phyloP scores from a whole-genome alignment of 192 early-diverging fungal species.

The Geranomyces variabilis region DNA sequence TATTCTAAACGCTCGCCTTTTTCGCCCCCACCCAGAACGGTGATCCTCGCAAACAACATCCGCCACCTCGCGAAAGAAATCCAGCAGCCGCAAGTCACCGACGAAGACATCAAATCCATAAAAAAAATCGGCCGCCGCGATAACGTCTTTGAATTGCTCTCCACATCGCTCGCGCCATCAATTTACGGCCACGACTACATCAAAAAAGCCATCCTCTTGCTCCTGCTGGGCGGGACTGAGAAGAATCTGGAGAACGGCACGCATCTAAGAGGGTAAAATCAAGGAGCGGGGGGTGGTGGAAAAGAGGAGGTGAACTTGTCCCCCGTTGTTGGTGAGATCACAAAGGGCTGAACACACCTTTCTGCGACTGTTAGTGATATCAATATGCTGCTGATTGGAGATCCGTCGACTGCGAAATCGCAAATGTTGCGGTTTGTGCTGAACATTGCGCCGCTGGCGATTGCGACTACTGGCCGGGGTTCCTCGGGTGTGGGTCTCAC shows the following conservation, averaged over 20 bases:
- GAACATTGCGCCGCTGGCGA: conserved; percentile 93
- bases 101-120: conserved; percentile 88
- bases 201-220: conserved; percentile 77
- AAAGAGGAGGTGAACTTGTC: no score
- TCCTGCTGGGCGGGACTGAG: conserved; percentile 89
- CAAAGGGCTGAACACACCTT: no score
- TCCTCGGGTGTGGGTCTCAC: conserved; percentile 98
- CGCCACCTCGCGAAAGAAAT: conserved; percentile 73
- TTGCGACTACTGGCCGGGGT: conserved; percentile 96
- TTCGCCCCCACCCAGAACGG: conserved; percentile 59
- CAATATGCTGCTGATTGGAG: conserved; percentile 97
- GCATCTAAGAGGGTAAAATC: conserved; percentile 82
- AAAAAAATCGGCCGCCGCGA: conserved; percentile 69
- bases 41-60: conserved; percentile 87
- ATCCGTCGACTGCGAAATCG: conserved; percentile 99
- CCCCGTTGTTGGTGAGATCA: no score
- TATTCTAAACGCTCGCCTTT: neutral
- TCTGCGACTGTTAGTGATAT: conserved; percentile 72
- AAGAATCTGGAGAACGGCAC: conserved; percentile 94
- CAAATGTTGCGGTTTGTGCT: conserved; percentile 95
- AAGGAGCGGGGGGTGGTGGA: neutral
- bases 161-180: conserved; percentile 84
- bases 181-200: conserved; percentile 68
- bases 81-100: conserved; percentile 72
- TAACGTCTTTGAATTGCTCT: conserved; percentile 79